A percentile compares a stretch with the other conserved stretches of the same genome.
phyloP scores from a whole-genome alignment of 2,329 filamentous ascomycete species.

The Teratosphaeriaceae sp. region DNA sequence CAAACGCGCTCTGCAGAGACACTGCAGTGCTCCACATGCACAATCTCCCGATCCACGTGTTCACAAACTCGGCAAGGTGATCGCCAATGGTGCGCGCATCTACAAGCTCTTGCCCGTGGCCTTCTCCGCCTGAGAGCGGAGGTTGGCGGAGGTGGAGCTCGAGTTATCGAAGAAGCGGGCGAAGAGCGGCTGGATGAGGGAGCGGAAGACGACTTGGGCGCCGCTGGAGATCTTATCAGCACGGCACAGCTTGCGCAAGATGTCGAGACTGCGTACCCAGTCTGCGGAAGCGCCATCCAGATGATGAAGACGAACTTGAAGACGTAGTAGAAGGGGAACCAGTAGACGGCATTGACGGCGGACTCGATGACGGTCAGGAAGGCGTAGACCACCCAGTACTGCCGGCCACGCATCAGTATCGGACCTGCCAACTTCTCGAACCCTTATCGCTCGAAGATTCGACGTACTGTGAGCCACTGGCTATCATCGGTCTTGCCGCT shows the following conservation, averaged over 20 bases:
- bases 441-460: not conserved
- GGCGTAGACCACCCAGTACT: constrained; percentile 84
- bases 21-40: no score
- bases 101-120: constrained; percentile 36
- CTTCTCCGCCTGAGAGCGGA: constrained; percentile 81
- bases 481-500: constrained; percentile 68
- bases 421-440: no score
- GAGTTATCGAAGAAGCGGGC: constrained; percentile 76
- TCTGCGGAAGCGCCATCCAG: constrained; percentile 95
- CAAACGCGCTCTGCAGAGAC: no score
- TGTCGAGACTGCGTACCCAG: constrained; percentile 59
- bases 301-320: constrained; percentile 98
- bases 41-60: not conserved
- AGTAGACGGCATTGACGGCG: constrained; percentile 78
- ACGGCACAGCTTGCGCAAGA: not conserved
- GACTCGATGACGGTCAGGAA: constrained; percentile 80
- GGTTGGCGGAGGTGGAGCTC: constrained; percentile 73
- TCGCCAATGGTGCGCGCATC: constrained; percentile 3
- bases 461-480: constrained; percentile 60
- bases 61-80: not conserved
- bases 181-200: constrained; percentile 85
- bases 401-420: constrained; percentile 7
- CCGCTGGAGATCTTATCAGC: no score
- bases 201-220: constrained; percentile 94
- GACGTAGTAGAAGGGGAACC: constrained; percentile 98